phyloP scores from a whole-genome alignment of 2,329 filamentous ascomycete species.

The Diaporthe ilicicola region DNA sequence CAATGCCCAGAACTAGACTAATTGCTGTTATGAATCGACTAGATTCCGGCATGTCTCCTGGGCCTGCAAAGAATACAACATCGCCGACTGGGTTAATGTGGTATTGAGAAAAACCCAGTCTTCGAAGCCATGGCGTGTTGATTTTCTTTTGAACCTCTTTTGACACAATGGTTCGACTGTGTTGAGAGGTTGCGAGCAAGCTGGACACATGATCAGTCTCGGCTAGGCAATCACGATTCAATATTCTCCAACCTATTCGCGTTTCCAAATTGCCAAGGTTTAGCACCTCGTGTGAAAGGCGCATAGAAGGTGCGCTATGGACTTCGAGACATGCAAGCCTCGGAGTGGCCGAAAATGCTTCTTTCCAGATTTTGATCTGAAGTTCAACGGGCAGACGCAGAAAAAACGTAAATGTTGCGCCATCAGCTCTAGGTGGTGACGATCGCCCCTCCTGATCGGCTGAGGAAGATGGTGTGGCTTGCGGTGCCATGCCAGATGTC shows the following conservation, averaged over 20 bases:
- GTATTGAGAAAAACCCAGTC: neutral
- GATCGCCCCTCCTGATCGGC: neutral
- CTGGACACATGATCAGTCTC: neutral
- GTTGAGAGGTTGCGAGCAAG: neutral
- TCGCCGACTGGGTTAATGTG: neutral
- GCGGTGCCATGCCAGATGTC: neutral
- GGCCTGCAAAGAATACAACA: neutral
- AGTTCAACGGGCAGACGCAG: neutral
- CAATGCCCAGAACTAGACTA: neutral
- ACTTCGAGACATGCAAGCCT: neutral
- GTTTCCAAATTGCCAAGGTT: neutral
- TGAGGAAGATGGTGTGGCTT: neutral
- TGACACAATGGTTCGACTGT: neutral
- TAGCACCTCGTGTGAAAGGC: neutral
- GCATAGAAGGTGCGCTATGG: neutral
- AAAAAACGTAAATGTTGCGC: neutral
- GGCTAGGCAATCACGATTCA: accelerated
- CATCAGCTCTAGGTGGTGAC: no score
- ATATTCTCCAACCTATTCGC: neutral
- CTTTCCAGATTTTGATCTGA: neutral
- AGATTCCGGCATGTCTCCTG: accelerated
- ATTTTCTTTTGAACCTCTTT: no score
- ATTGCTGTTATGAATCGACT: neutral
- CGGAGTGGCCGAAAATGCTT: neutral
- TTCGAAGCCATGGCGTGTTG: neutral